A percentile compares a stretch with the other conserved stretches of the same genome.
Conservation (phyloP, 164 flowering plant genomes). For the Annona squamosa region DNA sequence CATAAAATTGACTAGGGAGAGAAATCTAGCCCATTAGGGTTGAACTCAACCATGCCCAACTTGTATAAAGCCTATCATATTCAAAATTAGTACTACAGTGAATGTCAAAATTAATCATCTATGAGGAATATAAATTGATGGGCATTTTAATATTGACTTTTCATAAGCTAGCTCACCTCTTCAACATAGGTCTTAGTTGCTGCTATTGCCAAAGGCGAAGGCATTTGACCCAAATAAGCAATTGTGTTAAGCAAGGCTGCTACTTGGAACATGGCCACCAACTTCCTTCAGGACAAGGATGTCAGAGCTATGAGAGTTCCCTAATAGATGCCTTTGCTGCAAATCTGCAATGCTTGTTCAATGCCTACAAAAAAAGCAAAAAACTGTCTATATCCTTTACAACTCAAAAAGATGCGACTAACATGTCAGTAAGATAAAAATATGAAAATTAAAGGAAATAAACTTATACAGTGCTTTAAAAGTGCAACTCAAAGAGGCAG, state of each 20-base stretch:
- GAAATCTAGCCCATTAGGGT: conserved; percentile 45
- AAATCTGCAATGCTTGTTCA: no score
- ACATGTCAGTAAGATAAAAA: no score
- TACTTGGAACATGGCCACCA: conserved; percentile 43
- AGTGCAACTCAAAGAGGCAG: no score
- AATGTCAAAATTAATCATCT: no score
- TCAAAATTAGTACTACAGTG: no score
- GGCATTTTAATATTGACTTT: not conserved
- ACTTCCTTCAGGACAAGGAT: conserved; percentile 42
- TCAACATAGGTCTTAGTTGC: conserved; percentile 46
- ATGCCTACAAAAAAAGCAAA: no score
- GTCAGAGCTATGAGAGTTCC: conserved; percentile 75
- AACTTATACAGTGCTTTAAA: no score
- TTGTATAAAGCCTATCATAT: conserved; percentile 29
- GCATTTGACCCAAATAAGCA: conserved; percentile 53
- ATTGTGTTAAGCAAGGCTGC: conserved; percentile 73
- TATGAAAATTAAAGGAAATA: no score
- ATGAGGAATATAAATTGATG: no score
- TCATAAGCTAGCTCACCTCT: conserved; percentile 35
- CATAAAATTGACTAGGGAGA: not conserved
- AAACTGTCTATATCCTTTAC: no score
- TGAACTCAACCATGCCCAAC: conserved; percentile 49
- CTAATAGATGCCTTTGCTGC: conserved; percentile 15
- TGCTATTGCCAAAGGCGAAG: conserved; percentile 35
- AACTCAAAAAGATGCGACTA: no score